Percentiles rank a stretch among this genome's conserved stretches.
These are phyloP conservation scores for Quercus ilex DNA, from an alignment of 306 rosid genomes.

Conservation along the genomic window DNA sequence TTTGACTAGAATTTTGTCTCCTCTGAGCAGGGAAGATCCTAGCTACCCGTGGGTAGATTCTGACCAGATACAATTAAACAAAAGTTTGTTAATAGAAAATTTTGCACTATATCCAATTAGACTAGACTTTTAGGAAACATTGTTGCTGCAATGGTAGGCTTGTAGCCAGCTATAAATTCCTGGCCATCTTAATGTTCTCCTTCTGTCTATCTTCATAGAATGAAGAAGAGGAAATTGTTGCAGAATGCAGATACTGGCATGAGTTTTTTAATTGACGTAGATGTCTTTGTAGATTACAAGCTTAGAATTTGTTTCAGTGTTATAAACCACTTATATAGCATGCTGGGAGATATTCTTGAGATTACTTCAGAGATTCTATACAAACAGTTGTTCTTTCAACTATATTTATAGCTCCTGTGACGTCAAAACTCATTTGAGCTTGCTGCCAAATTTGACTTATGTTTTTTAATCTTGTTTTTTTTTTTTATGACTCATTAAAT, in stretches of 20 bases:
- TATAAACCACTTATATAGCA: background rate
- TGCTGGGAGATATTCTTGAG: background rate
- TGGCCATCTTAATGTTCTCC: background rate
- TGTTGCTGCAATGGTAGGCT: background rate
- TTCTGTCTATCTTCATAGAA: background rate
- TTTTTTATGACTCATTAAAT: background rate
- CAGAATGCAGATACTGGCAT: background rate
- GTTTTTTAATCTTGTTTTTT: background rate
- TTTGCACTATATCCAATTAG: background rate
- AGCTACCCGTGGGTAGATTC: too few species aligned
- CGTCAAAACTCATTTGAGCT: background rate
- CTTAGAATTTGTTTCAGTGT: background rate
- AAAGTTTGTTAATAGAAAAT: too few species aligned
- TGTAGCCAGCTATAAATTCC: too few species aligned
- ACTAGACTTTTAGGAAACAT: background rate
- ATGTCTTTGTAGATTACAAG: background rate
- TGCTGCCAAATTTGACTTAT: background rate
- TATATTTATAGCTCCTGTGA: background rate
- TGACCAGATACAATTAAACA: too few species aligned
- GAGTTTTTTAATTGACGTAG: background rate
- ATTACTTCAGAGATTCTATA: background rate
- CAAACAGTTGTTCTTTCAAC: background rate
- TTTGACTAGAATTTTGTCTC: background rate
- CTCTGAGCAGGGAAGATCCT: background rate
- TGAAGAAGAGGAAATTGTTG: background rate